Evolutionary conservation across 257 asterid species (phyloP).

Genomic region (Orobanche coerulescens): DNA sequence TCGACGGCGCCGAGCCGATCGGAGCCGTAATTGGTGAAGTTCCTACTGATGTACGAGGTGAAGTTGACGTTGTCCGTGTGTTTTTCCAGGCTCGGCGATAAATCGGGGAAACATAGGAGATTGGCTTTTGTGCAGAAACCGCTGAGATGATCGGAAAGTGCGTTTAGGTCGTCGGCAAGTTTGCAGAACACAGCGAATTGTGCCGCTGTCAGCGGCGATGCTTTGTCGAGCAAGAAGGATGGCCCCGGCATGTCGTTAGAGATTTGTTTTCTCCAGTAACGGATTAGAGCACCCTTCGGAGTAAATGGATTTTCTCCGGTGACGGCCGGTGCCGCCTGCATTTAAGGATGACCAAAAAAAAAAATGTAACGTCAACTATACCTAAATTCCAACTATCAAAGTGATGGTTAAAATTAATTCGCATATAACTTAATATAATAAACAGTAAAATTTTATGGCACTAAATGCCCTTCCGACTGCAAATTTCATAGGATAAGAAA

Average conservation of each 20-base stretch:
- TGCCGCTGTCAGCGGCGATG: conserved; percentile 47
- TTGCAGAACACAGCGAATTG: conserved; percentile 31
- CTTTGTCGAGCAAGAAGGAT: conserved; percentile 41
- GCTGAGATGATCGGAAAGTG: conserved; percentile 39
- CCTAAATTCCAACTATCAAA: background rate
- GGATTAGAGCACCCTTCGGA: conserved; percentile 33
- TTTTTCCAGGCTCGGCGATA: conserved; percentile 31
- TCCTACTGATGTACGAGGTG: conserved; percentile 25
- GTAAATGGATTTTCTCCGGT: conserved; percentile 41
- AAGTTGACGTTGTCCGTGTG: conserved; percentile 39
- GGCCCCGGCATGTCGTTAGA: conserved; percentile 41
- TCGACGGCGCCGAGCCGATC: conserved; percentile 38
- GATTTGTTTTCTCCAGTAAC: conserved; percentile 53
- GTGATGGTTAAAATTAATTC: too few relatives aligned
- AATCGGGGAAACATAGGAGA: conserved; percentile 48
- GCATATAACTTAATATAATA: too few relatives aligned
- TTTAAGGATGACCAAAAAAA: conserved; percentile 6
- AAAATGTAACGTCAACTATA: background rate
- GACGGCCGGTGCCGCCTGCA: conserved; percentile 30
- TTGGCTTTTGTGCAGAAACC: conserved; percentile 52
- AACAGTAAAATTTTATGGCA: too few relatives aligned
- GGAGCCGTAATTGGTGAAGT: conserved; percentile 61
- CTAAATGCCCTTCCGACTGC: too few relatives aligned
- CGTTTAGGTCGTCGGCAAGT: conserved; percentile 36
- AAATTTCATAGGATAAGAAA: too few relatives aligned